Evolutionary conservation across 2,329 filamentous ascomycete species (phyloP), one percentile per base, ranked within the genome.

Genomic region (Aureobasidium subglaciale): DNA sequence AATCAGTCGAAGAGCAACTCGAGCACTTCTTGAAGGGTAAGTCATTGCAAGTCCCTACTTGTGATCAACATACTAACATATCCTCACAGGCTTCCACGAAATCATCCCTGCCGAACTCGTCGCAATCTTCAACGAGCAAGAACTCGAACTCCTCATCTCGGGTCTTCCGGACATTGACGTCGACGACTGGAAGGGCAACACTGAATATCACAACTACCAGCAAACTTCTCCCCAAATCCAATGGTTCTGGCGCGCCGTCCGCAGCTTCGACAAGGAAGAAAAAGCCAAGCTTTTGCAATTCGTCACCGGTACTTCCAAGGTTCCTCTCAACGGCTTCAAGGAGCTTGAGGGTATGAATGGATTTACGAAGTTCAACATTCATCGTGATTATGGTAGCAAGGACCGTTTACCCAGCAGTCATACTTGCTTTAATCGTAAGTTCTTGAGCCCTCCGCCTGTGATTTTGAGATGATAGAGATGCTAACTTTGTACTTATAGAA

Each of bases 261-360:
- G 93, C 64, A 96, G 91, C 4, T 99, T 96, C 67, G 95, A 97
- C 76, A 97, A 97, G 75, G 95, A 99, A 75, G 95, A 99, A 74
- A 88, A 90, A 59, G 93, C 93, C 64, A 99, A 99, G 73, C 77
- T 99, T 60, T 80, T 99, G 41, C 93, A 99, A 68, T 99, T 99
- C 70, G 93, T 99, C 62, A 99, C 95, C 1, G 93, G 93, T 69
- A 99, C 95, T 16, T 95, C 88, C 71, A 99, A 99, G 75, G 95
- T 99, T 43, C 93, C 93, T 35, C 83, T 99, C 48, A 99, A 99
- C 64, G 93, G 93, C 11, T 99, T 99, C 80, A 96, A 96, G 75
- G 93, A 99, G 72, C 82, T 99, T 6, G 95, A 99, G 75, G 95
- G 93, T 62, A 99, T 99, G 93, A 97, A 99, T 68, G 93, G 93